phyloP scores from a whole-genome alignment of 257 asterid genomes.

The Haberlea rhodopensis region DNA sequence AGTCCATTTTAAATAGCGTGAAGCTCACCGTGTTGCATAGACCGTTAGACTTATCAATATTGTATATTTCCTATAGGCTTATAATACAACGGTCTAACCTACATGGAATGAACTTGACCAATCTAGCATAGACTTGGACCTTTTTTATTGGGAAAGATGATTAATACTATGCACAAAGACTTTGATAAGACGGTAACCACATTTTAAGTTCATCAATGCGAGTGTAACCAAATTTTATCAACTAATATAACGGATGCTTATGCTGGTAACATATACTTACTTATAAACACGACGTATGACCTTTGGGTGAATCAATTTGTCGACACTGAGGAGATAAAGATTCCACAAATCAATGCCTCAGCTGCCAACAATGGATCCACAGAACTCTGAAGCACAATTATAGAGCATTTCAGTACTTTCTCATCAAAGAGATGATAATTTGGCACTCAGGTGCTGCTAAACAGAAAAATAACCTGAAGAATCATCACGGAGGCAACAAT shows the following conservation, averaged over 20 bases:
- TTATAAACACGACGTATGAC: conserved; percentile 44
- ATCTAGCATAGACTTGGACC: background rate
- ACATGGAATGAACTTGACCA: background rate
- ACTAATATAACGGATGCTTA: conserved; percentile 12
- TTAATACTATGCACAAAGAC: too few relatives aligned
- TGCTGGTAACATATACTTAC: conserved; percentile 40
- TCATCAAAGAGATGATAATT: conserved; percentile 12
- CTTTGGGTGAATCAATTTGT: conserved; percentile 43
- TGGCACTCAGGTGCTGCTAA: conserved; percentile 8
- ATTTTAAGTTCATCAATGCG: background rate
- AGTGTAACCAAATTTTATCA: background rate
- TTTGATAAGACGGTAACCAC: too few relatives aligned
- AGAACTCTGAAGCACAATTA: conserved; percentile 57
- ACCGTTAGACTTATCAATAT: too few relatives aligned
- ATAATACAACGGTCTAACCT: background rate
- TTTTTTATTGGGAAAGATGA: too few relatives aligned
- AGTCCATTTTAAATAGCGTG: background rate
- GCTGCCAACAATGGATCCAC: conserved; percentile 66
- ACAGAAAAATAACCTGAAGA: conserved; percentile 65
- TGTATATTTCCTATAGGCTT: background rate
- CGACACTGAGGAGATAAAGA: conserved; percentile 46
- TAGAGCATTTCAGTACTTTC: conserved; percentile 15
- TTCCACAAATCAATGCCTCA: conserved; percentile 62
- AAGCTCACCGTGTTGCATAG: too few relatives aligned
- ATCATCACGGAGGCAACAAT: conserved; percentile 66